Conservation (phyloP, 805 yeast genomes). For the Zygosaccharomyces bisporus region DNA sequence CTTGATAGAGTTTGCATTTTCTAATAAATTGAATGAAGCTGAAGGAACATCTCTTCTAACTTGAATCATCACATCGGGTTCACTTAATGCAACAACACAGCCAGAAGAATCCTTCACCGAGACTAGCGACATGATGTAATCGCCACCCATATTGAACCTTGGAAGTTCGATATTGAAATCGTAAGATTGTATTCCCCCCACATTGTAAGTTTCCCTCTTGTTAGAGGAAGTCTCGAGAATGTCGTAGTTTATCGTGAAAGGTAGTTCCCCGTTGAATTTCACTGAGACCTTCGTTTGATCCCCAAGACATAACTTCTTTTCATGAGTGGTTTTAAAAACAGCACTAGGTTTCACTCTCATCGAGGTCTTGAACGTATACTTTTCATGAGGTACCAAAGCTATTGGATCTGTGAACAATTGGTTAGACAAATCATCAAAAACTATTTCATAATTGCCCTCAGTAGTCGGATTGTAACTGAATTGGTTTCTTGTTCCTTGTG, state of each 20-base stretch:
- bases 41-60: slow-evolving; percentile 70
- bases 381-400: slow-evolving; percentile 33
- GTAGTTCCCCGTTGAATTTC: slow-evolving; percentile 70
- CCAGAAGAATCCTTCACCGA: slow-evolving; percentile 71
- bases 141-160: slow-evolving; percentile 60
- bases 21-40: slow-evolving; percentile 42
- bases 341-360: slow-evolving; percentile 69
- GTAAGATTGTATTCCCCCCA: slow-evolving; percentile 40
- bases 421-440: slow-evolving; percentile 62
- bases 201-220: slow-evolving; percentile 42
- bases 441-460: slow-evolving; percentile 79
- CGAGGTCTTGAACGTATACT: slow-evolving; percentile 60
- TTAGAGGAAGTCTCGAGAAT: slow-evolving; percentile 54
- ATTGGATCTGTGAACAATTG: slow-evolving; percentile 51
- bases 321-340: slow-evolving; percentile 27
- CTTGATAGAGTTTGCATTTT: slow-evolving; percentile 37
- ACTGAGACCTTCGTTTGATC: slow-evolving; percentile 49
- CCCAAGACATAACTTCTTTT: slow-evolving; percentile 45
- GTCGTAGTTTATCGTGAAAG: slow-evolving; percentile 68
- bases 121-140: slow-evolving; percentile 59
- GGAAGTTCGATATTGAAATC: slow-evolving; percentile 50
- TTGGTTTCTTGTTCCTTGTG: slow-evolving; percentile 46
- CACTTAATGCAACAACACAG: slow-evolving; percentile 69
- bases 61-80: slow-evolving; percentile 58
- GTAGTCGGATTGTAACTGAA: slow-evolving; percentile 70